Percentiles rank a stretch among this genome's conserved stretches.
These are phyloP conservation scores for Prillingera fragicola DNA, from an alignment of 1,284 basidiomycete species.

Conservation along the genomic window DNA sequence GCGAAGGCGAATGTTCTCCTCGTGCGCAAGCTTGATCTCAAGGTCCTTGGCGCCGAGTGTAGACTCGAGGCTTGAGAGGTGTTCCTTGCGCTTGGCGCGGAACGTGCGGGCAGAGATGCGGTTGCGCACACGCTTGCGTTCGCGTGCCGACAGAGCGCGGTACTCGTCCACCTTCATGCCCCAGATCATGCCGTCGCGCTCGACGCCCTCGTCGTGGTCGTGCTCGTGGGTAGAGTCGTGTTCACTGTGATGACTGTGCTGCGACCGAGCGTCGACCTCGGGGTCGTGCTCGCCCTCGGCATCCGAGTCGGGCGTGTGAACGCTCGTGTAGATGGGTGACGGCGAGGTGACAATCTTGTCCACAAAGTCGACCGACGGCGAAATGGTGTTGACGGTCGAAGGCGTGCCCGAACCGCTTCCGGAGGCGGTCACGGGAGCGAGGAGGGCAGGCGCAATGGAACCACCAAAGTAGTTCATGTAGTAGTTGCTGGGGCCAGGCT, in stretches of 20 bases:
- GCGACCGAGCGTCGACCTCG: constrained; percentile 13
- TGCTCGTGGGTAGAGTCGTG: constrained; percentile 9
- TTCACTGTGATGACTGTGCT: constrained; percentile 10
- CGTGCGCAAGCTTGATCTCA: constrained; percentile 38
- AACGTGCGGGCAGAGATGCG: constrained; percentile 47
- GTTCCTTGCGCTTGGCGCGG: constrained; percentile 47
- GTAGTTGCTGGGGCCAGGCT: constrained; percentile 9
- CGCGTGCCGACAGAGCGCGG: constrained; percentile 40
- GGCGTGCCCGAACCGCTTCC: constrained; percentile 1
- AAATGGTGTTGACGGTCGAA: constrained; percentile 12
- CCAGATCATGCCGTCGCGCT: constrained; percentile 49
- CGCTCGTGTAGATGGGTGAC: constrained; percentile 5
- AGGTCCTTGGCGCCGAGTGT: constrained; percentile 39
- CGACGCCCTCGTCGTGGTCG: constrained; percentile 45
- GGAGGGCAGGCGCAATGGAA: constrained; percentile 32
- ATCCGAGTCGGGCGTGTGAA: constrained; percentile 22
- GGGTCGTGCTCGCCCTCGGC: constrained; percentile 27
- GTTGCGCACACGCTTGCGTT: constrained; percentile 47
- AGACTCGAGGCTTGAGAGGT: constrained; percentile 39
- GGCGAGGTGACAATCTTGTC: constrained; percentile 28
- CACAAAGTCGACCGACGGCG: constrained; percentile 28
- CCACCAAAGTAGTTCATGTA: constrained; percentile 12
- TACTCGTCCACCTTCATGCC: constrained; percentile 48
- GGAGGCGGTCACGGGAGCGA: constrained; percentile 11
- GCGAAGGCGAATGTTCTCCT: constrained; percentile 37